Conservation (phyloP, 2,329 filamentous ascomycete genomes). For the Pestalotiopsis sp. region DNA sequence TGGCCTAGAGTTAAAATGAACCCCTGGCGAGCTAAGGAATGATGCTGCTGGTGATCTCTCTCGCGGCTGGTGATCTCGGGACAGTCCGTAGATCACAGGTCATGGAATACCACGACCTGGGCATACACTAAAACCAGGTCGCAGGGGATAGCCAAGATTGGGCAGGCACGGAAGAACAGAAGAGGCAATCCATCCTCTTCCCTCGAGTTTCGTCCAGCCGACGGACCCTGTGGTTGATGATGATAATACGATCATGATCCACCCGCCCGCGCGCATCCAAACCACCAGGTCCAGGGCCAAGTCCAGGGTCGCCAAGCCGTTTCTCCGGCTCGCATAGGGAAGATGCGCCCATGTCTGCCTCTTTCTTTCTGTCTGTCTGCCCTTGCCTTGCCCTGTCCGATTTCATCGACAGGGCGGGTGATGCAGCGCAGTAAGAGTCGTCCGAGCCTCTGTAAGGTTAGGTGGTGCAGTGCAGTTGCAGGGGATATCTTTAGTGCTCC, state of each 20-base stretch:
- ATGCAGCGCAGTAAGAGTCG: too few species aligned
- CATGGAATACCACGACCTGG: neutral
- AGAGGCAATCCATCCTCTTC: neutral
- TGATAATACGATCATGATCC: constrained; percentile 2
- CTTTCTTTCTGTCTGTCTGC: too few species aligned
- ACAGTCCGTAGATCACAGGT: neutral
- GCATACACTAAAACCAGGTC: neutral
- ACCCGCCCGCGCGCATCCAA: constrained; percentile 4
- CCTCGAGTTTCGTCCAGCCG: neutral
- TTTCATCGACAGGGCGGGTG: too few species aligned
- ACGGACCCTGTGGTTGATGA: neutral
- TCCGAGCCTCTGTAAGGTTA: too few species aligned
- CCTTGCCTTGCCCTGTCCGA: too few species aligned
- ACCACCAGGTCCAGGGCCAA: neutral
- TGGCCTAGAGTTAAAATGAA: too few species aligned
- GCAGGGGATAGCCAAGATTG: too few species aligned
- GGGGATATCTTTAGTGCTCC: neutral
- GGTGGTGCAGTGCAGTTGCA: too few species aligned
- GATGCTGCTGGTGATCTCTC: neutral
- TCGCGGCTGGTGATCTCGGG: neutral
- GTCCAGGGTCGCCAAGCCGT: constrained; percentile 14
- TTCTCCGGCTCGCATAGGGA: constrained; percentile 11
- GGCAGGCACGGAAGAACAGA: neutral
- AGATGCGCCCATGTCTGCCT: constrained; percentile 8
- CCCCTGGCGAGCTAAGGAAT: too few species aligned